Conservation (phyloP, 345 rosid species). For the Dipteronia dyeriana region DNA sequence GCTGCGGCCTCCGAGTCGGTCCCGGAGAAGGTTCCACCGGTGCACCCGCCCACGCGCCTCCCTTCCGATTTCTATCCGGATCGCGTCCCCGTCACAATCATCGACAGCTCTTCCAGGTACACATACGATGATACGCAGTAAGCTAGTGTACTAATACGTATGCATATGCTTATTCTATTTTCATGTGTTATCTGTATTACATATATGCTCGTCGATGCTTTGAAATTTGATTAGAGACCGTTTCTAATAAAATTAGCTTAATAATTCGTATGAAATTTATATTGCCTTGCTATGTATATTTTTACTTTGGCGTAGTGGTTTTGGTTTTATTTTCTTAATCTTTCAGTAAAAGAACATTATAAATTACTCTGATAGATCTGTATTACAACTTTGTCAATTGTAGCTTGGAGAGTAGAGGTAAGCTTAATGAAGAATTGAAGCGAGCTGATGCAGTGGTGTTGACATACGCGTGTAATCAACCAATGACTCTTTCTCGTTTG, state of each 20-base stretch:
- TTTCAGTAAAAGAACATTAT: neutral
- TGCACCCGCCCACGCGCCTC: constrained; percentile 70
- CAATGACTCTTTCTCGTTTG: constrained; percentile 59
- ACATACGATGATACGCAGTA: neutral
- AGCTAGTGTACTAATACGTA: neutral
- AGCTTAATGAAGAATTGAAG: constrained; percentile 74
- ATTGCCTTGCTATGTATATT: neutral
- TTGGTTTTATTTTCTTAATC: neutral
- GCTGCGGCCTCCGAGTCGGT: constrained; percentile 67
- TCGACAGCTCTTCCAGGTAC: constrained; percentile 81
- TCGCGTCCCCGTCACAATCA: constrained; percentile 70
- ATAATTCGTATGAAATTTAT: neutral
- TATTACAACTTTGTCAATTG: constrained; percentile 21
- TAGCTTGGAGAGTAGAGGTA: constrained; percentile 70
- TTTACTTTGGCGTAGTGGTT: neutral
- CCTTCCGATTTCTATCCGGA: constrained; percentile 76
- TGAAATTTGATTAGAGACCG: neutral
- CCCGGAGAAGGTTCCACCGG: constrained; percentile 61
- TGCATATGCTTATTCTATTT: neutral
- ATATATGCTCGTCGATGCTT: neutral
- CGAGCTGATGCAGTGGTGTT: constrained; percentile 74
- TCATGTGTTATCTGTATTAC: neutral
- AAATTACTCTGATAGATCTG: neutral
- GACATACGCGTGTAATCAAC: constrained; percentile 78
- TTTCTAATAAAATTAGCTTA: neutral